phyloP scores from a whole-genome alignment of 495 filamentous ascomycete species.

The Aspergillus diversus region DNA sequence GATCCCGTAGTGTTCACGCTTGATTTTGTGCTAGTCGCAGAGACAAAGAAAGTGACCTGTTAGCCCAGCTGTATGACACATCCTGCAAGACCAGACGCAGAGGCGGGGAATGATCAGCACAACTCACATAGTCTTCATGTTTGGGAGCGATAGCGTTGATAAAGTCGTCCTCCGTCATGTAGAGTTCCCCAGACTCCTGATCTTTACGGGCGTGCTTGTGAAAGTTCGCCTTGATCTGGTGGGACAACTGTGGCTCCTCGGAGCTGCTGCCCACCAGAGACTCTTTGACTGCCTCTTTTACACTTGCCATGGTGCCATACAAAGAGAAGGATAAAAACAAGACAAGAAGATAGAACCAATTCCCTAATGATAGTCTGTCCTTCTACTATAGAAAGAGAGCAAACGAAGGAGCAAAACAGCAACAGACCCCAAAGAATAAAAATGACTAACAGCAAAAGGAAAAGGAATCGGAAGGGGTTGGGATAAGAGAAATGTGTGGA shows the following conservation, averaged over 20 bases:
- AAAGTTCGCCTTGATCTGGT: conserved; percentile 73
- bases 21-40: conserved; percentile 83
- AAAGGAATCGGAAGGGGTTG: conserved; percentile 27
- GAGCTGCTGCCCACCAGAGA: conserved; percentile 66
- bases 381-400: conserved; percentile 5
- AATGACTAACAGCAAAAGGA: conserved; percentile 12
- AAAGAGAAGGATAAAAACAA: conserved; percentile 22
- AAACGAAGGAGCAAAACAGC: conserved; percentile 7
- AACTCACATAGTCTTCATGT: conserved; percentile 85
- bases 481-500: conserved; percentile 26
- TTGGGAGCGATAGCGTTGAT: conserved; percentile 87
- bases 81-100: conserved; percentile 10
- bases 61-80: conserved; percentile 25
- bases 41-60: conserved; percentile 17
- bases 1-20: conserved; percentile 89
- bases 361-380: background rate
- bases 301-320: conserved; percentile 50
- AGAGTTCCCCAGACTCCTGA: conserved; percentile 72
- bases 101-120: conserved; percentile 1
- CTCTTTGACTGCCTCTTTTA: conserved; percentile 78
- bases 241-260: conserved; percentile 65
- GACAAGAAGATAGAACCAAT: conserved; percentile 7
- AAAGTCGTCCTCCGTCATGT: conserved; percentile 83
- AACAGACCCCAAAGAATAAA: conserved; percentile 11
- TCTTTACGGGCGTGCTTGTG: conserved; percentile 75